These are phyloP conservation scores for Calonectria multiphialidica DNA, from an alignment of 2,329 filamentous ascomycete species.

Conservation along the genomic window DNA sequence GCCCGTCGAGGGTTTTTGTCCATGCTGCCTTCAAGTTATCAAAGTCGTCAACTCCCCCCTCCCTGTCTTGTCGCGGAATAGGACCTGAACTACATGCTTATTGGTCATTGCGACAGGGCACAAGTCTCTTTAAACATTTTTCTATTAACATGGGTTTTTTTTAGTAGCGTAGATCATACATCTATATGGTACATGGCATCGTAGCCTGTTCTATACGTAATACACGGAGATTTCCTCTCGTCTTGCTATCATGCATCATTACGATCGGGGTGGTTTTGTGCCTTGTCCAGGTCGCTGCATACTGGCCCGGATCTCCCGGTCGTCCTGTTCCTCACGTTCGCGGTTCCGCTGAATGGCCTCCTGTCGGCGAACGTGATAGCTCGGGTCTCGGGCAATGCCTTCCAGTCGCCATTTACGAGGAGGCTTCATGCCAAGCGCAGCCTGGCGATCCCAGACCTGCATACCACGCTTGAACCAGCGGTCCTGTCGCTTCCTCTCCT, in stretches of 20 bases:
- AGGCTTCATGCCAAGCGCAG: conserved; percentile 71
- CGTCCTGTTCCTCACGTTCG: conserved; percentile 46
- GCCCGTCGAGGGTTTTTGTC: not conserved
- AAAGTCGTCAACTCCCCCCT: not conserved
- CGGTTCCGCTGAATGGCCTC: conserved; percentile 43
- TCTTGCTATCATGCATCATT: not conserved
- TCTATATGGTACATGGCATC: conserved; percentile 18
- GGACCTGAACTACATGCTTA: not conserved
- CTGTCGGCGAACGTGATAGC: conserved; percentile 53
- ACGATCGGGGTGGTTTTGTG: not conserved
- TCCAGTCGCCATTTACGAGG: conserved; percentile 70
- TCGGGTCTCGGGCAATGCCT: conserved; percentile 61
- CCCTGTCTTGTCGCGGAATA: not conserved
- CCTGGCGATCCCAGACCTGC: conserved; percentile 69
- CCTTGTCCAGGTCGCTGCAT: not conserved
- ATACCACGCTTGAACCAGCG: conserved; percentile 73
- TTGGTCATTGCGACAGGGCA: not conserved
- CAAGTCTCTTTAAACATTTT: not conserved
- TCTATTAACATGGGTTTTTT: conserved; percentile 3
- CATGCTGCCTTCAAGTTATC: not conserved
- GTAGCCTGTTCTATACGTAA: conserved; percentile 9
- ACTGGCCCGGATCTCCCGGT: conserved; percentile 32
- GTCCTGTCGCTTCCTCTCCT: conserved; percentile 68
- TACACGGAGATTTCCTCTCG: conserved; percentile 6
- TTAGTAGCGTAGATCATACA: conserved; percentile 16